Conservation (phyloP, 129 eudicot genomes). For the Dittrichia graveolens region DNA sequence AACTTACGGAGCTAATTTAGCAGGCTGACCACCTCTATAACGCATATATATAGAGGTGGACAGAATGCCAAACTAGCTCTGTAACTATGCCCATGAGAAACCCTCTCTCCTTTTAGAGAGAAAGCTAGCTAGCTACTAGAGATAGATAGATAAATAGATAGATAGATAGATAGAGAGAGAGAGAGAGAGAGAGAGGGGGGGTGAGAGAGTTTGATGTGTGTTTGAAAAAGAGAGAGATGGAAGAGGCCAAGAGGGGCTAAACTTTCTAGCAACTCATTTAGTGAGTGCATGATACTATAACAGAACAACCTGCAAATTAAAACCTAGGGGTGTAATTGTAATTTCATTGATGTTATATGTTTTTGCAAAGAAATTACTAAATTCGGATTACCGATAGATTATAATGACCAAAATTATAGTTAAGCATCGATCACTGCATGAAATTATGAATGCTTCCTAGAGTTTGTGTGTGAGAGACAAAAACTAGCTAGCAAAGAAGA, state of each 20-base stretch:
- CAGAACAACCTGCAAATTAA: neutral
- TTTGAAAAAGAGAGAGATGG: neutral
- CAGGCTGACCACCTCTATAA: constrained; percentile 46
- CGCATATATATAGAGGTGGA: constrained; percentile 42
- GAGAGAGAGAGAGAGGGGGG: neutral
- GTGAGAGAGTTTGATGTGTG: neutral
- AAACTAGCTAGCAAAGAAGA: too few relatives aligned
- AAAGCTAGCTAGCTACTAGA: neutral
- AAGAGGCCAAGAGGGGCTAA: too few relatives aligned
- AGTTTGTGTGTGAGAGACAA: too few relatives aligned
- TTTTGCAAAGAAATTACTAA: too few relatives aligned
- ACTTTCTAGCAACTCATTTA: neutral
- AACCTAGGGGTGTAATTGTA: too few relatives aligned
- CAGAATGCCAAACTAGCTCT: constrained; percentile 54
- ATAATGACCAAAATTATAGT: too few relatives aligned
- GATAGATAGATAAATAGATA: neutral
- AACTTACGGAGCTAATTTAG: constrained; percentile 42
- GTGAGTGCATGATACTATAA: constrained; percentile 21
- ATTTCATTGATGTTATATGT: too few relatives aligned
- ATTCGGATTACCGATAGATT: too few relatives aligned
- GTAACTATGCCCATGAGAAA: constrained; percentile 41
- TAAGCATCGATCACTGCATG: too few relatives aligned
- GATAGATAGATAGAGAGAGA: neutral
- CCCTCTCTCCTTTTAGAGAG: constrained; percentile 30
- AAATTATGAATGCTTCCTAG: too few relatives aligned